These are phyloP conservation scores for Jaapia argillacea DNA, from an alignment of 768 basidiomycete genomes.

Conservation along the genomic window DNA sequence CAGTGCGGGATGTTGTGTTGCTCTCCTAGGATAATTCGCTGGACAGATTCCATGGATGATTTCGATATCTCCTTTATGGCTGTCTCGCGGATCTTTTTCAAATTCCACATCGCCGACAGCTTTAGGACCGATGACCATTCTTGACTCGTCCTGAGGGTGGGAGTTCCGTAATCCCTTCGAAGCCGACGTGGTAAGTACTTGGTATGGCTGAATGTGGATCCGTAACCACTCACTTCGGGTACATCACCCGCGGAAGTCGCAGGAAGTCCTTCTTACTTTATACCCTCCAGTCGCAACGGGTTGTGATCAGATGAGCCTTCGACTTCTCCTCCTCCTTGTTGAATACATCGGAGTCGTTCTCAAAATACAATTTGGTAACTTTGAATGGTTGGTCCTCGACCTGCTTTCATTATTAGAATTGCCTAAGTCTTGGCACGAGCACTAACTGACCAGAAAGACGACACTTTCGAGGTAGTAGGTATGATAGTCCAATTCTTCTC, in stretches of 20 bases:
- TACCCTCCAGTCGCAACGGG: conserved; percentile 14
- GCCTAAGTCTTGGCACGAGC: no score
- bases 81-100: conserved; percentile 18
- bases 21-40: conserved; percentile 20
- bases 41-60: conserved; percentile 11
- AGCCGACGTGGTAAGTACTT: neutral
- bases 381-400: conserved; percentile 19
- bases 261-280: conserved; percentile 17
- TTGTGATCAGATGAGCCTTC: conserved; percentile 15
- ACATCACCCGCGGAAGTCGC: no score
- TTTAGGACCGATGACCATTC: conserved; percentile 30
- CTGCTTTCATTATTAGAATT: no score
- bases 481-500: no score
- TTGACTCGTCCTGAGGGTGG: neutral
- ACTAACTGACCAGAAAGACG: no score
- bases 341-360: conserved; percentile 16
- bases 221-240: conserved; percentile 14
- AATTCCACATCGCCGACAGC: conserved; percentile 29
- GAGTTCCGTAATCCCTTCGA: neutral
- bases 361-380: conserved; percentile 15
- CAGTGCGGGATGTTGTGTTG: conserved; percentile 22
- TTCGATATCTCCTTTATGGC: conserved; percentile 19
- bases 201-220: neutral
- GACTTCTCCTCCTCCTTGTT: conserved; percentile 5
- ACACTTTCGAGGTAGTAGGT: neutral